Percentiles rank a stretch among this genome's conserved stretches.
These are phyloP conservation scores for Chiua virens DNA, from an alignment of 768 basidiomycete genomes.

Conservation along the genomic window DNA sequence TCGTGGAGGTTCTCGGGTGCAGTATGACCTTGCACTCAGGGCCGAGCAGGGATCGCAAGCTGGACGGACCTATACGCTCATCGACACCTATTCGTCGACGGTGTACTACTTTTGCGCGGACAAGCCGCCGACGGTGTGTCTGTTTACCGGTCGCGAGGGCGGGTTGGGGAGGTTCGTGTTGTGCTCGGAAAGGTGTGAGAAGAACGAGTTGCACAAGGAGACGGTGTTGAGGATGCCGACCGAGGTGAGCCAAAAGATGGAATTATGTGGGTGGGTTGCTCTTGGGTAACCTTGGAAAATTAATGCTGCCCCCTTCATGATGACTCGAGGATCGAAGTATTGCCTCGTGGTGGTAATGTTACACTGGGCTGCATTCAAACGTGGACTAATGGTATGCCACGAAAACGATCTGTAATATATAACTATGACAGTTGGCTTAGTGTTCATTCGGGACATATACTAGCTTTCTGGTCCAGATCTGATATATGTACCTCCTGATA, in stretches of 20 bases:
- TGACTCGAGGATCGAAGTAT: background rate
- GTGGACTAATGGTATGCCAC: too few species aligned
- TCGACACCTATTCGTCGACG: constrained; percentile 15
- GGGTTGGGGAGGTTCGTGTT: constrained; percentile 23
- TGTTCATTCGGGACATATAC: too few species aligned
- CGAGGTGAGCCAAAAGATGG: background rate
- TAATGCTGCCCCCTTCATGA: too few species aligned
- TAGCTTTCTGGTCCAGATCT: too few species aligned
- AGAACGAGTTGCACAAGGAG: constrained; percentile 21
- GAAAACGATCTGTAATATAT: too few species aligned
- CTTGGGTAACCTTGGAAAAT: too few species aligned
- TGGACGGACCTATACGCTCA: constrained; percentile 11
- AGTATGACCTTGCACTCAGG: background rate
- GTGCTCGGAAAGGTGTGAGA: constrained; percentile 18
- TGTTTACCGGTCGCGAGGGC: constrained; percentile 21
- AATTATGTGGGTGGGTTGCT: background rate
- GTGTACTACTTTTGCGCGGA: constrained; percentile 19
- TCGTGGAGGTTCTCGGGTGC: constrained; percentile 6
- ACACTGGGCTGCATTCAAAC: too few species aligned
- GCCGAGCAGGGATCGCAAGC: background rate
- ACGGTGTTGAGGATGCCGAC: constrained; percentile 20
- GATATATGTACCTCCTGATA: constrained; percentile 5
- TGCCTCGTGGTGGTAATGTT: background rate
- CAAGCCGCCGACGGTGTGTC: constrained; percentile 19
- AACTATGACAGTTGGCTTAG: too few species aligned